These are phyloP conservation scores for Neckera pumila DNA, from an alignment of 225 moss, liverwort and hornwort species.

Conservation along the genomic window DNA sequence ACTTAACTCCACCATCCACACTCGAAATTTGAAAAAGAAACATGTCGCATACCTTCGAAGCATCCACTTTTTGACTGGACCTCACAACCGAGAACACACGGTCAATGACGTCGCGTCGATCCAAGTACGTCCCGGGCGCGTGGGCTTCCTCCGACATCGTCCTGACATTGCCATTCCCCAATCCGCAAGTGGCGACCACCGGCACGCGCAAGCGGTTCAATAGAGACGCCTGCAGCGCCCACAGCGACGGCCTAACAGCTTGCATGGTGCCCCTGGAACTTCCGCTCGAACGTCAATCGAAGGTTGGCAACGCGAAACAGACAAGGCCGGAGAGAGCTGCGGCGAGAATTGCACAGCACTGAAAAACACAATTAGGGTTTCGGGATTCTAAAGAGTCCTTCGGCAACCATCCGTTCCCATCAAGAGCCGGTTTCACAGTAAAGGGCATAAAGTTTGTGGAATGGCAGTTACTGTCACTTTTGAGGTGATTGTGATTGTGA, in stretches of 20 bases:
- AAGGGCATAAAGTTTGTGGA: too few relatives aligned
- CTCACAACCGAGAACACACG: constrained; percentile 70
- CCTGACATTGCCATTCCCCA: neutral
- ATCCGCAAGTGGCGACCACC: neutral
- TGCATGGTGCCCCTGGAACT: constrained; percentile 8
- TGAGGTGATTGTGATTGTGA: too few relatives aligned
- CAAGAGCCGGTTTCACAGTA: neutral
- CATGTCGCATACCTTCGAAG: constrained; percentile 41
- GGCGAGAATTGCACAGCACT: neutral
- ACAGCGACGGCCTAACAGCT: constrained; percentile 21
- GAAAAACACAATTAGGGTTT: neutral
- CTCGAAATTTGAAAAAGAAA: neutral
- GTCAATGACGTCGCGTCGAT: constrained; percentile 57
- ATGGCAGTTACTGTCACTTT: too few relatives aligned
- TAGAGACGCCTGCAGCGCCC: constrained; percentile 36
- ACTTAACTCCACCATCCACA: neutral
- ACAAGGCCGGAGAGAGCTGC: neutral
- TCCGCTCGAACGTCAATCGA: neutral
- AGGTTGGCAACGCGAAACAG: neutral
- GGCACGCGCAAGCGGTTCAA: constrained; percentile 53
- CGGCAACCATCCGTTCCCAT: neutral
- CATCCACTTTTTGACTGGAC: constrained; percentile 69
- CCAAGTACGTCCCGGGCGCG: constrained; percentile 59
- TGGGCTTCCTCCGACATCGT: constrained; percentile 54
- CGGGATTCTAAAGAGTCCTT: neutral